These are phyloP conservation scores for Pyrenophora tritici-repentis DNA, from an alignment of 2,329 filamentous ascomycete genomes.

Conservation along the genomic window DNA sequence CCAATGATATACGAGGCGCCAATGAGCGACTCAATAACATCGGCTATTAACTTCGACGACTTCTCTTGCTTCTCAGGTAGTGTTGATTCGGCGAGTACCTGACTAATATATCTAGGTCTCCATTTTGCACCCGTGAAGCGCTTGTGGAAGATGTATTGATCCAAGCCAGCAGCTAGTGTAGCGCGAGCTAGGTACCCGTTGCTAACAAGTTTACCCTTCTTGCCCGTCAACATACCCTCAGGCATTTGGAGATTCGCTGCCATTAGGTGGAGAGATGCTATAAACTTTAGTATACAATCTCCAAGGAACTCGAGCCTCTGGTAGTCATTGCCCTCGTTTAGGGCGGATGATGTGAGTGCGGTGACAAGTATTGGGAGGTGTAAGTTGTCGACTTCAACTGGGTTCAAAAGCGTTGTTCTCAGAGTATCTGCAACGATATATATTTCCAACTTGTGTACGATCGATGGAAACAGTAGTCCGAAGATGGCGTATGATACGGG, in stretches of 20 bases:
- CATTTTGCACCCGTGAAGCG: constrained; percentile 73
- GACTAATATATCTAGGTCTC: constrained; percentile 65
- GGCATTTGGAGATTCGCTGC: constrained; percentile 67
- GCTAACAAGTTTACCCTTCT: constrained; percentile 72
- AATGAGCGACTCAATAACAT: constrained; percentile 84
- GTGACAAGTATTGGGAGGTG: constrained; percentile 64
- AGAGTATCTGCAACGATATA: constrained; percentile 67
- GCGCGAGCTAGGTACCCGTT: constrained; percentile 74
- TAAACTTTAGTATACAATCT: constrained; percentile 80
- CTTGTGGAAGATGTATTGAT: constrained; percentile 72
- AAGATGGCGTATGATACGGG: constrained; percentile 55
- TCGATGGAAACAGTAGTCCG: constrained; percentile 70
- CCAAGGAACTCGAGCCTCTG: constrained; percentile 87
- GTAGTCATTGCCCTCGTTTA: constrained; percentile 69
- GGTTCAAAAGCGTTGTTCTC: constrained; percentile 58
- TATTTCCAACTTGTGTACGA: constrained; percentile 71
- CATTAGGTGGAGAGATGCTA: constrained; percentile 68
- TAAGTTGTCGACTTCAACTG: constrained; percentile 55
- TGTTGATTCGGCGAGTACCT: constrained; percentile 40
- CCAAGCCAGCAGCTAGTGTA: constrained; percentile 66
- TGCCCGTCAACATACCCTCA: constrained; percentile 73
- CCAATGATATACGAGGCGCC: constrained; percentile 75
- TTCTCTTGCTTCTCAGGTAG: constrained; percentile 49
- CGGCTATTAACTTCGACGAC: constrained; percentile 81
- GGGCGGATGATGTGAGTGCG: constrained; percentile 71